These are phyloP conservation scores for Blastomyces parvus DNA, from an alignment of 2,329 filamentous ascomycete species.

Conservation along the genomic window DNA sequence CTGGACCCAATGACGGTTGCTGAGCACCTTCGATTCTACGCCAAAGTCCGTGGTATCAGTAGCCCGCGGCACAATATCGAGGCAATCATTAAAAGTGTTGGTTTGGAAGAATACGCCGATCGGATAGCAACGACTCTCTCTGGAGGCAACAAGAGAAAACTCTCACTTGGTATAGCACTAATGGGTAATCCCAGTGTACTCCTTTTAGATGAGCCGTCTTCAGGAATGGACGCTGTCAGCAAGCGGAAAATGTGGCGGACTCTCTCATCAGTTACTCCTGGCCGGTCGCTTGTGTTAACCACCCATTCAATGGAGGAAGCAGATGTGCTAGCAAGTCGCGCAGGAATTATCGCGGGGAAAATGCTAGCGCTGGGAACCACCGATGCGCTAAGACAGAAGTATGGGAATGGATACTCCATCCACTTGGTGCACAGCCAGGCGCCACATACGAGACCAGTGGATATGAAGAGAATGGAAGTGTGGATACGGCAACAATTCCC, in stretches of 20 bases:
- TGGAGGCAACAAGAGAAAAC: slow-evolving; percentile 88
- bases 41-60: slow-evolving; percentile 66
- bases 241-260: slow-evolving; percentile 94
- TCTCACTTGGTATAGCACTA: slow-evolving; percentile 77
- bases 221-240: slow-evolving; percentile 79
- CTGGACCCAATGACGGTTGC: slow-evolving; percentile 84
- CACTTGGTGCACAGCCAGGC: slow-evolving; percentile 69
- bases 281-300: slow-evolving; percentile 75
- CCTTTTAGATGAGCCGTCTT: slow-evolving; percentile 79
- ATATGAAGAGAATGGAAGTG: slow-evolving; percentile 55
- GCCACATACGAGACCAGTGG: slow-evolving; percentile 58
- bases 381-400: slow-evolving; percentile 60
- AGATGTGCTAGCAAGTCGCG: slow-evolving; percentile 71
- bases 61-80: slow-evolving; percentile 68
- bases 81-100: slow-evolving; percentile 71
- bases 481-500: slow-evolving; percentile 59
- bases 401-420: slow-evolving; percentile 70
- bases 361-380: slow-evolving; percentile 80
- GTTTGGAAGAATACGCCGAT: slow-evolving; percentile 58
- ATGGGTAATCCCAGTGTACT: slow-evolving; percentile 87
- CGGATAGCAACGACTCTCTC: slow-evolving; percentile 72
- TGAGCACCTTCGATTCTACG: slow-evolving; percentile 84
- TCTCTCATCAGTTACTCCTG: slow-evolving; percentile 60
- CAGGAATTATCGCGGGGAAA: slow-evolving; percentile 72
- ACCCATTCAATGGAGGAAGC: slow-evolving; percentile 96